These are phyloP conservation scores for Capillidium heterosporum DNA, from an alignment of 371 early-diverging fungal genomes.

Conservation along the genomic window DNA sequence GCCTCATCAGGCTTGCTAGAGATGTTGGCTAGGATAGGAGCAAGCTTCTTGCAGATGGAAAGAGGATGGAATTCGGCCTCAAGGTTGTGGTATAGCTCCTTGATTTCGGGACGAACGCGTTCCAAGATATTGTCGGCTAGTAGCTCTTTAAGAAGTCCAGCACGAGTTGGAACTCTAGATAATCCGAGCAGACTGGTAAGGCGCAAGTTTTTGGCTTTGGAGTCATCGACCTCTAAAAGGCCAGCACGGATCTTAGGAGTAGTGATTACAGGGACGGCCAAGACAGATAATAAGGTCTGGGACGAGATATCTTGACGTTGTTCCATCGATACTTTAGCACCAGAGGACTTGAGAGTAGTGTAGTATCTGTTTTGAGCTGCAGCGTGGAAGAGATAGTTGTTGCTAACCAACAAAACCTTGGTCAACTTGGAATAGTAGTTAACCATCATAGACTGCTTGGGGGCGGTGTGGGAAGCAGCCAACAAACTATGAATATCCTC, in stretches of 20 bases:
- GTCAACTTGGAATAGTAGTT: constrained; percentile 95
- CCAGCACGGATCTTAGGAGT: constrained; percentile 53
- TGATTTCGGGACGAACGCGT: constrained; percentile 75
- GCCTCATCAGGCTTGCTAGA: constrained; percentile 51
- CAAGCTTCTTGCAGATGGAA: constrained; percentile 87
- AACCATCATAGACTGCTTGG: constrained; percentile 86
- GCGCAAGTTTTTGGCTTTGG: constrained; percentile 70
- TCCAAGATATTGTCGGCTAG: constrained; percentile 66
- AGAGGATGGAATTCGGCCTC: constrained; percentile 96
- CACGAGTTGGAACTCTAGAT: constrained; percentile 67
- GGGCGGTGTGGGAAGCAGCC: constrained; percentile 73
- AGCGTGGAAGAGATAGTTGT: constrained; percentile 93
- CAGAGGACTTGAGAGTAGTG: constrained; percentile 52
- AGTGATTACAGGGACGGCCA: constrained; percentile 76
- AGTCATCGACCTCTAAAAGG: constrained; percentile 56
- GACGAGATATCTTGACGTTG: constrained; percentile 73
- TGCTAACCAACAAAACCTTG: constrained; percentile 84
- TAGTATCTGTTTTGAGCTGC: constrained; percentile 92
- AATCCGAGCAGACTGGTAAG: constrained; percentile 77
- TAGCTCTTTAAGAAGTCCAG: constrained; percentile 65
- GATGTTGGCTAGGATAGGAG: constrained; percentile 58
- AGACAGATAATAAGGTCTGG: constrained; percentile 74
- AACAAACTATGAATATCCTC: constrained; percentile 94
- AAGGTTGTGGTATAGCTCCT: constrained; percentile 80
- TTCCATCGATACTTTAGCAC: constrained; percentile 43